Conservation (phyloP, 1,139 yeast species). For the Insectozyma bohioensis region DNA sequence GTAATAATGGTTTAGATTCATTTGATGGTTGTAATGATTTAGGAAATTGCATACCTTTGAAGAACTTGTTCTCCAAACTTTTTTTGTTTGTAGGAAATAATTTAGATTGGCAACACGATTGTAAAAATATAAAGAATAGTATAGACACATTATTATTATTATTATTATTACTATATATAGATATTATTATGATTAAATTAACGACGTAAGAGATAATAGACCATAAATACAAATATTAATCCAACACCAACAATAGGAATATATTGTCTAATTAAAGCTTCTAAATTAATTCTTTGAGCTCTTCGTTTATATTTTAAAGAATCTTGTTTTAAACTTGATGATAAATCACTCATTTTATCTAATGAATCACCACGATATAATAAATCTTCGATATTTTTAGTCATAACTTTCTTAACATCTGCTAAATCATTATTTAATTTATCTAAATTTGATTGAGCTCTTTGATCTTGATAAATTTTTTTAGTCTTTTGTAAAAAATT, state of each 20-base stretch:
- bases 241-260: constrained; percentile 79
- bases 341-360: constrained; percentile 89
- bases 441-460: constrained; percentile 88
- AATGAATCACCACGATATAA: constrained; percentile 92
- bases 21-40: no score
- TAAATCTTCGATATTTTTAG: constrained; percentile 92
- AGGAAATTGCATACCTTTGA: no score
- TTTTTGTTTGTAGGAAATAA: no score
- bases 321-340: constrained; percentile 76
- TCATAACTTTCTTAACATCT: constrained; percentile 94
- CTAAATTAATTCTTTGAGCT: constrained; percentile 88
- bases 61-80: no score
- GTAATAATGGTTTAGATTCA: constrained; percentile 5
- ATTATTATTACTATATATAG: no score
- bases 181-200: no score
- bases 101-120: no score
- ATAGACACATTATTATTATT: no score
- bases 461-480: constrained; percentile 83
- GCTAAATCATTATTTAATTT: constrained; percentile 82
- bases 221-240: constrained; percentile 68
- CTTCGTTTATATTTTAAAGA: constrained; percentile 85
- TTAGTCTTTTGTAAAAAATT: constrained; percentile 82
- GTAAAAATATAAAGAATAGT: no score
- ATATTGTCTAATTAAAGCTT: constrained; percentile 84
- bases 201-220: constrained; percentile 83